Base-by-base conservation (phyloP, 352 stramenopile genomes). In the Globisporangium irregulare region DNA sequence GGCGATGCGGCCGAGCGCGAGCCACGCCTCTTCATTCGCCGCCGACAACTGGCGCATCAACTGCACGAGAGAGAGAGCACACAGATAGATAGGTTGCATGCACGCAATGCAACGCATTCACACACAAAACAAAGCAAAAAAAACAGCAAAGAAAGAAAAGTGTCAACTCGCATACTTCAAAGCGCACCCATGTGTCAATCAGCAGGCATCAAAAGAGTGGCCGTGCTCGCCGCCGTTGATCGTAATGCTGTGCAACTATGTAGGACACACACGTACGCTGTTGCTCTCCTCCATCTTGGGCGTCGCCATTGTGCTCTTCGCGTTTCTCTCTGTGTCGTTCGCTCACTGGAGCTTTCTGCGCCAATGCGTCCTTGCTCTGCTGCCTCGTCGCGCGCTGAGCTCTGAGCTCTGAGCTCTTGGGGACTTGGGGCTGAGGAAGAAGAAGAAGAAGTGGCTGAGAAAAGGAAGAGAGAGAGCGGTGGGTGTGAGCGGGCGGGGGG, bases 231-330 rank as follows among this genome's bases (percentile, higher is more conserved):
- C 36, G 18, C 36, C 36, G 36, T 43, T 43, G 36, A 14, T 15
- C 38, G 4, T 48, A 32, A 32, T 32, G 29, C 29, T 6, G 4
- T 48, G 38, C 38, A 48, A n/a, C 38, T 48, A 29, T 24, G n/a
- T 5, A 22, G 8, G 25, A 22, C 12, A 56, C 5, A 12, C 54
- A 75, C 79, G 64, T 73, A 89, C 79, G 57, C 73, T 80, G 71
- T 78, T 91, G 74, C 79, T 91, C 72, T 94, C 87, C 75, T 94
- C 87, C 73, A 91, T 90, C 65, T 92, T 92, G 25, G 86, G 81
- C 29, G 84, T 89, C 55, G 83, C 74, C 86, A 94, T 94, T 43
- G 24, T 53, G 56, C 36, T 62, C 7, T n/a, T 29, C 51, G 43
- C 24, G 60, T 46, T n/a, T 38, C 29, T 51, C 24, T 38, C 4